Percentiles rank a stretch among this genome's conserved stretches.
phyloP scores from a whole-genome alignment of 2,329 filamentous ascomycete species.

The Penicillium sclerotigenum region DNA sequence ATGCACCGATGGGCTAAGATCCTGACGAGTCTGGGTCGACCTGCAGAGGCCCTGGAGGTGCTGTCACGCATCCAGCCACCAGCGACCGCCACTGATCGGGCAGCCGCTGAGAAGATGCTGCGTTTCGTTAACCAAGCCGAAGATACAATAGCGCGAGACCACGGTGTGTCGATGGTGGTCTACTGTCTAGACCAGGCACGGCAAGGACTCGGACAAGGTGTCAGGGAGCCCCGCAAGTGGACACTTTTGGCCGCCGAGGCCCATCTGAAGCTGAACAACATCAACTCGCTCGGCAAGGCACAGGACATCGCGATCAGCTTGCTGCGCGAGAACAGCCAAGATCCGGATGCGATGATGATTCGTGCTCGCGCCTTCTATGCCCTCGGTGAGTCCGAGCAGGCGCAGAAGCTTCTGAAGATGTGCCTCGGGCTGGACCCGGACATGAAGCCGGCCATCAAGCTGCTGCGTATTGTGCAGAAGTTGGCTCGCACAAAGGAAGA shows the following conservation, averaged over 20 bases:
- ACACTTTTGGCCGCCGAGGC: constrained; percentile 88
- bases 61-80: constrained; percentile 76
- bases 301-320: constrained; percentile 89
- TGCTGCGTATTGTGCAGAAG: constrained; percentile 84
- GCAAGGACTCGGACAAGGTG: constrained; percentile 69
- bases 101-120: constrained; percentile 78
- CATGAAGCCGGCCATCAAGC: constrained; percentile 82
- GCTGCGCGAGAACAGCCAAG: constrained; percentile 79
- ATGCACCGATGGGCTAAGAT: constrained; percentile 84
- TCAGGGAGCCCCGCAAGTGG: constrained; percentile 85
- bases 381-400: constrained; percentile 93
- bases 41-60: constrained; percentile 79
- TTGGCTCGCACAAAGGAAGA: constrained; percentile 91
- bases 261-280: constrained; percentile 85
- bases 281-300: constrained; percentile 84
- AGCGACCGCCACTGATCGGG: constrained; percentile 80
- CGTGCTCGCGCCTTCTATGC: constrained; percentile 83
- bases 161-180: constrained; percentile 83
- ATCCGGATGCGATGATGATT: constrained; percentile 89
- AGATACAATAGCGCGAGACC: constrained; percentile 69
- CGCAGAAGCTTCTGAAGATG: constrained; percentile 85
- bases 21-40: constrained; percentile 80
- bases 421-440: constrained; percentile 89
- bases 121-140: constrained; percentile 77
- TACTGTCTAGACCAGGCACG: constrained; percentile 90